Evolutionary conservation across 2,329 filamentous ascomycete species (phyloP).

Genomic region (Scytalidium sp.): DNA sequence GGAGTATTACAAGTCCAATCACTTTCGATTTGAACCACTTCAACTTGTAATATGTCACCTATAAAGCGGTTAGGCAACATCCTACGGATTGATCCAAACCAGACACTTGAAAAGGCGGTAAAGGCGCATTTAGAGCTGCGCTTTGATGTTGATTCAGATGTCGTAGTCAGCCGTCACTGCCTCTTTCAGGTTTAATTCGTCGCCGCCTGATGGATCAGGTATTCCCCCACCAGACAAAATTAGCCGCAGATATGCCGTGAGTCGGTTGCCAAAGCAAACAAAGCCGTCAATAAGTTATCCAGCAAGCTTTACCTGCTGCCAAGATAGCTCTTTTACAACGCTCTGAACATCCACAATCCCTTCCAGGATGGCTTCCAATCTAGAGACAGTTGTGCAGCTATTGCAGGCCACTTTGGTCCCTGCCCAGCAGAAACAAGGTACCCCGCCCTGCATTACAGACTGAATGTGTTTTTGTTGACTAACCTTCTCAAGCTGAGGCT

Average conservation of each 20-base stretch:
- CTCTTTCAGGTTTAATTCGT: too few species aligned
- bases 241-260: neutral
- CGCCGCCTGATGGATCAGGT: neutral
- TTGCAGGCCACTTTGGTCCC: conserved; percentile 90
- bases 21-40: too few species aligned
- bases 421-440: conserved; percentile 85
- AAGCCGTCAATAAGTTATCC: neutral
- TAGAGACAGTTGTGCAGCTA: conserved; percentile 70
- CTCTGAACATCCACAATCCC: conserved; percentile 1
- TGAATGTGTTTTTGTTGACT: conserved; percentile 22
- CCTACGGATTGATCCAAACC: too few species aligned
- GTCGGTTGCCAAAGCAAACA: neutral
- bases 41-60: too few species aligned
- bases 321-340: neutral
- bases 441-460: conserved; percentile 22
- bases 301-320: neutral
- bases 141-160: too few species aligned
- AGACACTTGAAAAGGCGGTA: too few species aligned
- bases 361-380: conserved; percentile 55
- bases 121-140: too few species aligned
- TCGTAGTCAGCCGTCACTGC: too few species aligned
- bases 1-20: too few species aligned
- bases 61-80: too few species aligned
- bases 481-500: conserved; percentile 64
- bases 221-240: neutral